Evolutionary conservation across 345 rosid species (phyloP), one percentile per base, ranked within the genome.

Genomic region (Syzygium grande): DNA sequence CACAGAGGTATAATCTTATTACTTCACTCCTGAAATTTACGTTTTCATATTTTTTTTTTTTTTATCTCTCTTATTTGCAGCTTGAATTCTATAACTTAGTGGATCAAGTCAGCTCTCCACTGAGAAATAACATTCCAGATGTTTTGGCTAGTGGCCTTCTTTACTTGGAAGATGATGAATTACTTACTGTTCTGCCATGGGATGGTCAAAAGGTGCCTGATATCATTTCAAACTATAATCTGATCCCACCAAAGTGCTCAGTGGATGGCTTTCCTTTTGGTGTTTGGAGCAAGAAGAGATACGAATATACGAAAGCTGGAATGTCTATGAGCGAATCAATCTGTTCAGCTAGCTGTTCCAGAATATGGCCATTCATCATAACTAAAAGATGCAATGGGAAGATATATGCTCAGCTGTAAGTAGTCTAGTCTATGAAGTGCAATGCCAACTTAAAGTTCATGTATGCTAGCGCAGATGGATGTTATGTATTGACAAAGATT

Each of bases 361-460:
- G 88, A 61, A 91, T 96, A 88, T 97, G 99, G 98, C 99, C 99
- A 46, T 96, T 92, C 89, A 91, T 96, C 55, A 94, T 97, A 90
- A 97, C 97, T 51, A 95, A 91, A 91, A 92, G 97, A 90, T 97
- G 99, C 94, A 94, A 93, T 87, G 99, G 99, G 86, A 95, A 96
- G 91, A 96, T 96, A 85, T 95, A 92, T 94, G 97, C 96, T 83
- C 93, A 95, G 78, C 30, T 97, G 99, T 97, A 92, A 94, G 99
- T 92, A 49, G 83, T 38, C 83, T 73, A 38, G 83, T 73, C 83
- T 73, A 38, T 73, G 49, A 19, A 73, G 27, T 38, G 83, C 83
- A 19, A 38, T 38, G 49, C 49, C 22, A 25, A 73, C 80, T 73
- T 68, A 9, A 34, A 68, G 79, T 34, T 73, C 14, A 9, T 52